Evolutionary conservation across 352 stramenopile species (phyloP).

Genomic region (Globisporangium polare): DNA sequence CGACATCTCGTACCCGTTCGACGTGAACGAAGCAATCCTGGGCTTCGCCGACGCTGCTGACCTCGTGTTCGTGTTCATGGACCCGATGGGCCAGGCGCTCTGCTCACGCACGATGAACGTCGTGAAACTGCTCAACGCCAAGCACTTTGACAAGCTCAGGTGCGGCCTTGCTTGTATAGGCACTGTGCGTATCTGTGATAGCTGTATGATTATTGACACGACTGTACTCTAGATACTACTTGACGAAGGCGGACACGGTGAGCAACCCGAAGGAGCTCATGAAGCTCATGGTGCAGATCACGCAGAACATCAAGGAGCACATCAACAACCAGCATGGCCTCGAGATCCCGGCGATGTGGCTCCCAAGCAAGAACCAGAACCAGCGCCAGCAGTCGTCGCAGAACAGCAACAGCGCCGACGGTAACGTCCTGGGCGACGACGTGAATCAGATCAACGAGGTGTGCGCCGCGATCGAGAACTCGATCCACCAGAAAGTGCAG

Average conservation of each 20-base stretch:
- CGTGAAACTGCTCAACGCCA: conserved; percentile 51
- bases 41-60: conserved; percentile 47
- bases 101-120: conserved; percentile 73
- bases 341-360: conserved; percentile 60
- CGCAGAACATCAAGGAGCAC: conserved; percentile 58
- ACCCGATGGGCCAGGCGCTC: conserved; percentile 58
- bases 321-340: conserved; percentile 67
- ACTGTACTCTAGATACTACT: conserved; percentile 30
- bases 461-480: conserved; percentile 38
- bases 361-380: conserved; percentile 15
- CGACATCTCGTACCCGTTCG: conserved; percentile 65
- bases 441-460: conserved; percentile 49
- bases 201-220: not conserved
- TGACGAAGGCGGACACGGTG: conserved; percentile 65
- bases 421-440: conserved; percentile 16
- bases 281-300: conserved; percentile 69
- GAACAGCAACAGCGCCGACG: conserved; percentile 14
- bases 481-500: conserved; percentile 66
- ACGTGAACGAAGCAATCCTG: conserved; percentile 60
- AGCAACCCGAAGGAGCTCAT: conserved; percentile 58
- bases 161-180: not conserved
- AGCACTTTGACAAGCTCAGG: conserved; percentile 49
- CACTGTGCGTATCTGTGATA: not conserved
- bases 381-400: conserved; percentile 7
- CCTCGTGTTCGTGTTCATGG: conserved; percentile 69